phyloP scores from a whole-genome alignment of 352 stramenopile species.

The Saprolegnia parasitica region DNA sequence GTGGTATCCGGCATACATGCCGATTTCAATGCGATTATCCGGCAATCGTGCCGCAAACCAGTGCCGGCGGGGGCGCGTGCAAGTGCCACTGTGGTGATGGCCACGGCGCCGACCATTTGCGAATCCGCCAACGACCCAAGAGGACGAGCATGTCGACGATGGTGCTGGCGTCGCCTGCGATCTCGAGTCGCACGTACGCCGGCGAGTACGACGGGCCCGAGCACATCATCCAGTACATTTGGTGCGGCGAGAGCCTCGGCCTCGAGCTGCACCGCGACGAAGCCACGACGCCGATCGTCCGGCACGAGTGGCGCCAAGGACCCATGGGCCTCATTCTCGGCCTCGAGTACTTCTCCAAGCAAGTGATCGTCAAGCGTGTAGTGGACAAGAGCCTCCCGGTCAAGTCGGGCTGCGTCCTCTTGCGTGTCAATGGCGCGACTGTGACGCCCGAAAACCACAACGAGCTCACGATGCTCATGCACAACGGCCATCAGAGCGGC shows the following conservation, averaged over 20 bases:
- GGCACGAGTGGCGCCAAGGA: slow-evolving; percentile 5
- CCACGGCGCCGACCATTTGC: not conserved
- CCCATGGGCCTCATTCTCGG: slow-evolving; percentile 15
- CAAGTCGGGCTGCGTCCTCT: not conserved
- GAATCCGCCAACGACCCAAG: not conserved
- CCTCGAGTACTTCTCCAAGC: slow-evolving; percentile 22
- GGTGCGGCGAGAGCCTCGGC: slow-evolving; percentile 24
- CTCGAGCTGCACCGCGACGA: slow-evolving; percentile 15
- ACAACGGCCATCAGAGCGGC: not conserved
- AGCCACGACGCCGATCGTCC: not conserved
- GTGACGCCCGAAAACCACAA: slow-evolving; percentile 21
- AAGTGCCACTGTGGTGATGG: not conserved
- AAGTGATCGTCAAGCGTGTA: slow-evolving; percentile 20
- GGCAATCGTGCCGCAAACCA: not conserved
- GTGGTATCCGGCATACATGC: not conserved
- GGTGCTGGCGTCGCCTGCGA: slow-evolving; percentile 13
- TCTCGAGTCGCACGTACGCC: slow-evolving; percentile 7
- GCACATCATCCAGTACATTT: slow-evolving; percentile 30
- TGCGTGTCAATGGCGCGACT: slow-evolving; percentile 4
- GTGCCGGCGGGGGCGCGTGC: not conserved
- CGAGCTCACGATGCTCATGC: slow-evolving; percentile 22
- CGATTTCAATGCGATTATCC: not conserved
- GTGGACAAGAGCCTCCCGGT: slow-evolving; percentile 3
- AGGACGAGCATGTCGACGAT: not conserved
- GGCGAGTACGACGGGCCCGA: slow-evolving; percentile 6